Evolutionary conservation across 108 stramenopile species (phyloP), one percentile per base, ranked within the genome.

Genomic region (Skeletonema menzelii): DNA sequence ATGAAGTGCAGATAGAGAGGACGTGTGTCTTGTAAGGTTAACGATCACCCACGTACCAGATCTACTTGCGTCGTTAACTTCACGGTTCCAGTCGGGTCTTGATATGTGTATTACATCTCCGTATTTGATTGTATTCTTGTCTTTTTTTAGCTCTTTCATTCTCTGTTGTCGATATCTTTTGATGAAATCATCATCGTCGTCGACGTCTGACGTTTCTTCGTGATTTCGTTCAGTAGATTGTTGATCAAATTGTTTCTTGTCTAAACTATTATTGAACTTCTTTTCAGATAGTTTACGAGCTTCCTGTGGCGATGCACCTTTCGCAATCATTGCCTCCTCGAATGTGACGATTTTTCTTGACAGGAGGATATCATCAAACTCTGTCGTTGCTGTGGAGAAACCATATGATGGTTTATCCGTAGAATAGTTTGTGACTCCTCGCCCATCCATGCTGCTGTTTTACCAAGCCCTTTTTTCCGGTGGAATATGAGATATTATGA

Each of bases 281-380:
- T 78, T 47, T 27, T 66, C 26, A 27, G 71, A 56, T 20, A 91
- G 71, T 49, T 83, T 66, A 37, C 59, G 59, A 8, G 91, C 91
- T 75, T 87, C 85, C 35, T 66, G 65, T 32, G 67, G 56, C 3
- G 87, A 83, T 26, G 88, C 88, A 27, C 92, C 92, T 73, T 93
- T 93, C 74, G 86, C 89, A 67, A 88, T 65, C 75, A 91, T 79
- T 42, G 81, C 86, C 75, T 95, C 89, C 67, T 91, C 84, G 28
- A 70, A 76, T 3, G 88, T 86, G 34, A 90, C 72, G 71, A 95
- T 82, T 28, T 72, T 79, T 34, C 84, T 73, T 61, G 77, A 68
- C 13, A 95, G 82, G 27, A 95, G 81, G n/a, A 71, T 88, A 79
- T 95, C 94, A 47, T 95, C 94, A 76, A 92, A 95, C 70, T 95